Conservation (phyloP, 441 rosid genomes). For the Corymbia citriodora region DNA sequence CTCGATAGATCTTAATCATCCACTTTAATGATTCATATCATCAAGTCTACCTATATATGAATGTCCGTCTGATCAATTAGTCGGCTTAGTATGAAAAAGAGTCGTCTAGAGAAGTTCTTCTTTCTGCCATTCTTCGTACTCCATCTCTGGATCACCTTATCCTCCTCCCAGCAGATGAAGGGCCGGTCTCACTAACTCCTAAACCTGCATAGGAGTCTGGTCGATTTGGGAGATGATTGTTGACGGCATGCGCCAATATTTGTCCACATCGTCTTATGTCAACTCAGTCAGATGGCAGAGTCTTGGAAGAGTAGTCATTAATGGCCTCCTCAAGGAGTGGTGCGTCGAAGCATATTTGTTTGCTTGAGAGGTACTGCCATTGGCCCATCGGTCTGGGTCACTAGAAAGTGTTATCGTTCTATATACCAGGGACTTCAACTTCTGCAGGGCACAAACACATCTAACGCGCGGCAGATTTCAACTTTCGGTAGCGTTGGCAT, state of each 20-base stretch:
- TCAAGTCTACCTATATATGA: not conserved
- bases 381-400: rapidly evolving
- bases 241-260: rapidly evolving
- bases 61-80: not conserved
- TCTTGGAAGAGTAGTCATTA: not conserved
- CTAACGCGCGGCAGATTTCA: not conserved
- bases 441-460: not conserved
- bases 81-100: not conserved
- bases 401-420: not conserved
- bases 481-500: not conserved
- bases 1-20: not conserved
- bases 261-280: not conserved
- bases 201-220: not conserved
- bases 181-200: not conserved
- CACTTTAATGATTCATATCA: not conserved
- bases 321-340: not conserved
- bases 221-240: not conserved
- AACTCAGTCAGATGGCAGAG: not conserved
- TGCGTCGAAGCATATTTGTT: not conserved
- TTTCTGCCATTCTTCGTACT: not conserved
- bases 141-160: not conserved
- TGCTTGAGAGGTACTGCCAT: not conserved
- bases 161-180: not conserved
- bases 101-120: not conserved
- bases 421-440: no score